Percentiles rank a stretch among this genome's conserved stretches.
Conservation (phyloP, 2,329 filamentous ascomycete genomes). For the Calycina herbarum region DNA sequence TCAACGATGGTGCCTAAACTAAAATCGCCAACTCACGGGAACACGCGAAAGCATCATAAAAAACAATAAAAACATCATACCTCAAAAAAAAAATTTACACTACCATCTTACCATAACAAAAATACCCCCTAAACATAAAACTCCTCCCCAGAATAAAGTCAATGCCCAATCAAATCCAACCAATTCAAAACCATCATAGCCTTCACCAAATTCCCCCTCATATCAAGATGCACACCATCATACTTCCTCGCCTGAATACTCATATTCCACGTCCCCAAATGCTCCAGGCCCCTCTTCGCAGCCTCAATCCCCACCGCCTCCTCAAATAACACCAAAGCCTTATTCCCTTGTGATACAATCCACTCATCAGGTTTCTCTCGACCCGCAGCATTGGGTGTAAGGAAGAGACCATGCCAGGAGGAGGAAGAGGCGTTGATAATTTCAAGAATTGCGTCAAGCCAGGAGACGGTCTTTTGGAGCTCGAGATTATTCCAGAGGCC, state of each 20-base stretch:
- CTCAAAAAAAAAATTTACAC: too few species aligned
- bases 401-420: constrained; percentile 34
- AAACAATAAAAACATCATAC: too few species aligned
- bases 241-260: constrained; percentile 49
- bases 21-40: too few species aligned
- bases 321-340: constrained; percentile 48
- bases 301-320: constrained; percentile 34
- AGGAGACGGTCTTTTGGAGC: constrained; percentile 42
- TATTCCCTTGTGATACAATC: constrained; percentile 48
- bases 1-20: too few species aligned
- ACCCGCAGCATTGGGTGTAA: constrained; percentile 49
- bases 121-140: not conserved
- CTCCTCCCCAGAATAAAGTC: not conserved
- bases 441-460: constrained; percentile 42
- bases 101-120: too few species aligned
- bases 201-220: constrained; percentile 49
- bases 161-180: constrained; percentile 38
- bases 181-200: constrained; percentile 52
- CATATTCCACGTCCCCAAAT: constrained; percentile 53
- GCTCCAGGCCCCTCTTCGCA: constrained; percentile 42
- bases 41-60: too few species aligned
- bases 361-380: constrained; percentile 48
- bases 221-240: constrained; percentile 50
- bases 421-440: constrained; percentile 29
- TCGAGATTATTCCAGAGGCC: constrained; percentile 50